phyloP scores from a whole-genome alignment of 768 basidiomycete species.

The Lactifluus rugatus region DNA sequence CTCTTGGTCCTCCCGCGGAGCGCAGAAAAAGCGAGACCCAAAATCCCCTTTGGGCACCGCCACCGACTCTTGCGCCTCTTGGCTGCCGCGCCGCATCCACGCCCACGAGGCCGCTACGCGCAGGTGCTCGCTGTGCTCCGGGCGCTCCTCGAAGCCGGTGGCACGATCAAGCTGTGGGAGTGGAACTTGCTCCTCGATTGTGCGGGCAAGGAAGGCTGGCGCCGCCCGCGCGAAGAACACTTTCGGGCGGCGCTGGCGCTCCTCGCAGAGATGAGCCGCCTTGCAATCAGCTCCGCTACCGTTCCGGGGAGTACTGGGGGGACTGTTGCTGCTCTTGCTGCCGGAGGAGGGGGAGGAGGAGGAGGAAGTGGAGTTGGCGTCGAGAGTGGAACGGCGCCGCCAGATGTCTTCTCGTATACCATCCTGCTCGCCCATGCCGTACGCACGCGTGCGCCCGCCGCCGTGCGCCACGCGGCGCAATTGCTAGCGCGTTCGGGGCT shows the following conservation, averaged over 20 bases:
- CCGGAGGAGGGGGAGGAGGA: conserved; percentile 13
- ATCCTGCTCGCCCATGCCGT: conserved; percentile 57
- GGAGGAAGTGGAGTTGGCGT: too few relatives aligned
- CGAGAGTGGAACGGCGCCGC: conserved; percentile 20
- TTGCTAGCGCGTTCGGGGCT: conserved; percentile 47
- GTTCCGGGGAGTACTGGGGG: neutral
- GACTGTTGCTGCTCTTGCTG: neutral
- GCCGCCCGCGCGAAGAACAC: conserved; percentile 46
- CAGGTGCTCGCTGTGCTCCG: conserved; percentile 61
- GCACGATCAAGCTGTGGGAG: conserved; percentile 48
- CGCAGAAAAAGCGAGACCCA: neutral
- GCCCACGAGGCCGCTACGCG: conserved; percentile 50
- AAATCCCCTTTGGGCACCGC: conserved; percentile 36
- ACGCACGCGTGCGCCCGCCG: conserved; percentile 34
- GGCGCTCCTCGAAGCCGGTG: conserved; percentile 45
- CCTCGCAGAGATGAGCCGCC: conserved; percentile 46
- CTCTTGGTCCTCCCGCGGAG: conserved; percentile 15
- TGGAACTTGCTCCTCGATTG: conserved; percentile 70
- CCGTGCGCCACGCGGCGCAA: conserved; percentile 43
- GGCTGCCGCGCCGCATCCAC: conserved; percentile 37
- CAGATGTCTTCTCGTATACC: conserved; percentile 64
- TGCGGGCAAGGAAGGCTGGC: conserved; percentile 51
- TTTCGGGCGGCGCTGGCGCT: conserved; percentile 52
- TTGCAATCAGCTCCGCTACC: too few relatives aligned
- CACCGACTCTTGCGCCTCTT: conserved; percentile 55